These are phyloP conservation scores for Pinus tabuliformis DNA, from an alignment of 75 land plant species.

Conservation along the genomic window DNA sequence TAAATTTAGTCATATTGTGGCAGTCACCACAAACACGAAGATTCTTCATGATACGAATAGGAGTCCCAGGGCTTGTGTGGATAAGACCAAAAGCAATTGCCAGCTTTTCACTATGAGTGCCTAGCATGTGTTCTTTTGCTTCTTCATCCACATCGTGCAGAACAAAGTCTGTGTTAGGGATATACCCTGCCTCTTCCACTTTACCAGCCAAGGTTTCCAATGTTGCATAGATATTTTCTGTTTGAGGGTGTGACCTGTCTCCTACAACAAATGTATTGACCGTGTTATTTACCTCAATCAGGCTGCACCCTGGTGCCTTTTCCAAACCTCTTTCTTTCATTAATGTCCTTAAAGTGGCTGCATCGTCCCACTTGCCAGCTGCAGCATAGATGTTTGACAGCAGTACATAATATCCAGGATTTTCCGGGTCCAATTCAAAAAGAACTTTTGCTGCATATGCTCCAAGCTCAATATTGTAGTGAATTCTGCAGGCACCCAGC, in stretches of 20 bases:
- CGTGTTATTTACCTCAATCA: conserved; percentile 14
- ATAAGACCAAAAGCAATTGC: conserved; percentile 14
- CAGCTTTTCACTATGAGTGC: conserved; percentile 16
- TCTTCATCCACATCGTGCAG: conserved; percentile 20
- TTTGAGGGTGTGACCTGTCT: conserved; percentile 9
- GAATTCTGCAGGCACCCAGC: conserved; percentile 42
- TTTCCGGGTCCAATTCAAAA: neutral
- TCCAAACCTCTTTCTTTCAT: conserved; percentile 10
- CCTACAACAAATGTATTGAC: conserved; percentile 13
- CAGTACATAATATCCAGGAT: neutral
- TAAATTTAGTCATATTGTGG: conserved; percentile 7
- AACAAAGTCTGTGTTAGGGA: conserved; percentile 5
- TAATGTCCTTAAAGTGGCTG: neutral
- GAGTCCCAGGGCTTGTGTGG: neutral
- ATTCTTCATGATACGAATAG: conserved; percentile 13
- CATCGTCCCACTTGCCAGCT: neutral
- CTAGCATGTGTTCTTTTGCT: conserved; percentile 5
- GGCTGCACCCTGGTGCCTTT: conserved; percentile 44
- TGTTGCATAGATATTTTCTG: conserved; percentile 1
- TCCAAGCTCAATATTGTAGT: conserved; percentile 20
- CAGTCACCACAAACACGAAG: conserved; percentile 18
- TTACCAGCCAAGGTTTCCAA: neutral
- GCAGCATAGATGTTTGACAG: neutral
- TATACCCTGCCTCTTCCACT: conserved; percentile 17
- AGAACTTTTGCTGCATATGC: neutral